phyloP scores from a whole-genome alignment of 1,284 basidiomycete species.

The Microbotryum intermedium region DNA sequence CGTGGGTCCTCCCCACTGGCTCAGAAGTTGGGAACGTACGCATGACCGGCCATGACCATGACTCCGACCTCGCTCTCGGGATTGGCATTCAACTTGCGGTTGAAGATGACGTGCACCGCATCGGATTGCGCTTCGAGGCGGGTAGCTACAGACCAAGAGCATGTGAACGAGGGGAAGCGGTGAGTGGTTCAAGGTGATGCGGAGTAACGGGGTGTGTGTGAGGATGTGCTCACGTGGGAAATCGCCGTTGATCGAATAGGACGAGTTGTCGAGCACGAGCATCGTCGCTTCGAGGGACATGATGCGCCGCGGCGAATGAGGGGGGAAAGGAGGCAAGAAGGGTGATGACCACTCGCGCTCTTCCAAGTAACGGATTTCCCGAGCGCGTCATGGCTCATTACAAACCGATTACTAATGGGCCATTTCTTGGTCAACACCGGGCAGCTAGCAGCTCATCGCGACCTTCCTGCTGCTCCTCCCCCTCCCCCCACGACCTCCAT shows the following conservation, averaged over 20 bases:
- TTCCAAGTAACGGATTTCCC: too few relatives aligned
- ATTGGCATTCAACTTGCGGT: conserved; percentile 88
- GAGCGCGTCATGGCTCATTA: too few relatives aligned
- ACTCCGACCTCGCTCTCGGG: conserved; percentile 95
- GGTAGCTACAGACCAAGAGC: conserved; percentile 28
- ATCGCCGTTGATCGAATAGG: conserved; percentile 66
- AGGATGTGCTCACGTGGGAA: conserved; percentile 53
- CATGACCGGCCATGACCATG: conserved; percentile 88
- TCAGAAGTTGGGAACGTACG: conserved; percentile 48
- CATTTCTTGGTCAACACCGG: too few relatives aligned
- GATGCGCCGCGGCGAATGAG: conserved; percentile 36
- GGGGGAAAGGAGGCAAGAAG: too few relatives aligned
- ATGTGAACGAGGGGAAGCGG: background rate
- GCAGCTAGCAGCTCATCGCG: background rate
- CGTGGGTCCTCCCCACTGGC: too few relatives aligned
- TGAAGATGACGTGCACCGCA: conserved; percentile 82
- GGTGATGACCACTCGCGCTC: too few relatives aligned
- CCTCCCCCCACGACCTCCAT: background rate
- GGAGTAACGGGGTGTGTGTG: conserved; percentile 31
- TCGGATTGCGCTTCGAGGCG: conserved; percentile 80
- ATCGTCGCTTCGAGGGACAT: conserved; percentile 93
- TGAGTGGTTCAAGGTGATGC: conserved; percentile 48
- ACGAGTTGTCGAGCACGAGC: conserved; percentile 50
- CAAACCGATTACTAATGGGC: too few relatives aligned
- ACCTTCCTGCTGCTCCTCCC: background rate